Base-by-base conservation (phyloP, 306 rosid species). In the Quercus engelmannii region DNA sequence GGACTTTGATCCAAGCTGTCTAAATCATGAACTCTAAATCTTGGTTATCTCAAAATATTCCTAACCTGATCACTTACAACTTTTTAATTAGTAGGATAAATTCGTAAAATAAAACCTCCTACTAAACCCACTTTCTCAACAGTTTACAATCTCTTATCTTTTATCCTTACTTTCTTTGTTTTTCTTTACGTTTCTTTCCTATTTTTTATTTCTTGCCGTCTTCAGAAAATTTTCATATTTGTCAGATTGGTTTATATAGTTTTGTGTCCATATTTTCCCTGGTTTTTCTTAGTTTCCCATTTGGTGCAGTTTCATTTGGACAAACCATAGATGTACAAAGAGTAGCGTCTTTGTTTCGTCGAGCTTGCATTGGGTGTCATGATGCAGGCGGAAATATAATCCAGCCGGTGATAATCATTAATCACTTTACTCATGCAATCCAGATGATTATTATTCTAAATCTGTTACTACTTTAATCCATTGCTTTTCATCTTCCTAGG, bases 291-390 rank as follows among this genome's bases (percentile, higher is more conserved):
- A 49, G 54, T 62, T 81, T 74, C 20, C 71, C 77, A 33, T 5
- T 17, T 61, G 71, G 30, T 64, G 55, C 91, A 92, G 94, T 78
- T 79, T 88, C 92, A 78, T 68, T 35, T 74, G 96, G 87, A 38
- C 91, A 92, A 85, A 81, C 90, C 80, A 30, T 89, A 23, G 91
- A 92, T 51, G 78, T 94, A 76, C 92, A 88, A 80, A 88, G 83
- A 91, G 98, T 97, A 75, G 85, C 83, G 23, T 62, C 93, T 21
- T 86, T 92, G 81, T 94, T 94, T 79, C 15, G 78, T 28, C 92
- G 74, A 85, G 62, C 91, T 77, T 94, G 98, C 90, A 92, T 94
- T 70, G 98, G 98, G 61, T 94, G 97, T 77, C 97, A 94, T 55
- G 94, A 74, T 82, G 89, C 79, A 20, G 98, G 98, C 51, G 97